Percentiles rank a stretch among this genome's conserved stretches.
phyloP scores from a whole-genome alignment of 768 basidiomycete species.

The Tricholoma sp. region DNA sequence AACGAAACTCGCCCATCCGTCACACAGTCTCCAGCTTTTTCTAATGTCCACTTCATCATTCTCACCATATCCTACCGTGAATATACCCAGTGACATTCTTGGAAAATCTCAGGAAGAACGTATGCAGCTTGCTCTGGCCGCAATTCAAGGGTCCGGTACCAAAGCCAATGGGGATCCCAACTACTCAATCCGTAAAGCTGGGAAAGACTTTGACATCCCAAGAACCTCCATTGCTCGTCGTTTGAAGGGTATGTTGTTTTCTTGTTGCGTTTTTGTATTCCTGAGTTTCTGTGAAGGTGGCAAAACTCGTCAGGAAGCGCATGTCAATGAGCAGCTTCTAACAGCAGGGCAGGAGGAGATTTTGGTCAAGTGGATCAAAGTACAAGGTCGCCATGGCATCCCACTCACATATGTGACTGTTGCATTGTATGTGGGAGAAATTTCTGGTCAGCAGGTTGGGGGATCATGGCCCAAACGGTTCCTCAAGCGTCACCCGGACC shows the following conservation, averaged over 20 bases:
- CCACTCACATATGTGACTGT: not conserved
- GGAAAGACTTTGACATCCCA: not conserved
- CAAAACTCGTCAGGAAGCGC: slow-evolving; percentile 1
- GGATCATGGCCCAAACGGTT: slow-evolving; percentile 15
- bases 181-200: not conserved
- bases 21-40: not conserved
- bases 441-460: not conserved
- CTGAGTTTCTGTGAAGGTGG: not conserved
- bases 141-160: not conserved
- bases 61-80: not conserved
- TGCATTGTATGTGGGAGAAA: not conserved
- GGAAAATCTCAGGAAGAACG: no score
- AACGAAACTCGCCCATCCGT: not conserved
- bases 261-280: not conserved
- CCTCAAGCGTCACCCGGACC: slow-evolving; percentile 15
- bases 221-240: not conserved
- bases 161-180: slow-evolving; percentile 1
- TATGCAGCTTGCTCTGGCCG: not conserved
- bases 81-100: no score
- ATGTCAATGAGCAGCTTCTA: not conserved
- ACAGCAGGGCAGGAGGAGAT: not conserved
- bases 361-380: slow-evolving; percentile 5
- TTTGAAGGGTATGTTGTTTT: slow-evolving; percentile 2
- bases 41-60: not conserved
- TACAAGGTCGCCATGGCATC: slow-evolving; percentile 1